Evolutionary conservation across 1,284 basidiomycete genomes (phyloP).

Genomic region (Vanrija pseudolonga): DNA sequence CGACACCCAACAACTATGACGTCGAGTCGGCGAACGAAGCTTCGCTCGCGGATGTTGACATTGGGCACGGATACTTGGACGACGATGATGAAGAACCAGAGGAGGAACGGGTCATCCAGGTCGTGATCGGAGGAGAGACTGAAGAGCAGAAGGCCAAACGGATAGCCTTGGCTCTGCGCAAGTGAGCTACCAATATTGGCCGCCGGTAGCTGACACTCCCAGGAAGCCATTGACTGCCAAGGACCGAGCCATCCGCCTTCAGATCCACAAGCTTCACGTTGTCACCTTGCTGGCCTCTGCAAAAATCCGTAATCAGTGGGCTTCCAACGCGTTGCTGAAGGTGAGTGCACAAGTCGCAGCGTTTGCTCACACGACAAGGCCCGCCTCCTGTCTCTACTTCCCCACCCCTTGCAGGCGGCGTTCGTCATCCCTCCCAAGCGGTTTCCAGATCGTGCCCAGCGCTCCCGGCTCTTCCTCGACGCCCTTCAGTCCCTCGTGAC

Average conservation of each 20-base stretch:
- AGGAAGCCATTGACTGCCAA: constrained; percentile 49
- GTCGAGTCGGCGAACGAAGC: constrained; percentile 12
- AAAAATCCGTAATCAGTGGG: constrained; percentile 72
- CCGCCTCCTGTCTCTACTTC: constrained; percentile 76
- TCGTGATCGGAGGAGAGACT: constrained; percentile 44
- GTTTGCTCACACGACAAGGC: constrained; percentile 29
- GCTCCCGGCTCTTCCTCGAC: constrained; percentile 78
- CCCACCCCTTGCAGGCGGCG: constrained; percentile 69
- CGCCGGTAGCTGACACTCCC: neutral
- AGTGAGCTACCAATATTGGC: constrained; percentile 24
- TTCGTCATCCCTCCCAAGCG: constrained; percentile 81
- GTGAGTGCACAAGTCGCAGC: constrained; percentile 49
- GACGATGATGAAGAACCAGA: constrained; percentile 21
- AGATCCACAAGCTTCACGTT: constrained; percentile 83
- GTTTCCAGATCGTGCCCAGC: constrained; percentile 70
- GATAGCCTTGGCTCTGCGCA: constrained; percentile 36
- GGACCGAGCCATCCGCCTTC: constrained; percentile 68
- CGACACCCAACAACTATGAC: neutral
- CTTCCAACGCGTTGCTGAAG: constrained; percentile 78
- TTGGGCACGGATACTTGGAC: constrained; percentile 17
- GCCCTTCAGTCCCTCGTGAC: constrained; percentile 67
- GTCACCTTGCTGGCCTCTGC: constrained; percentile 73
- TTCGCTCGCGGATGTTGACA: constrained; percentile 21
- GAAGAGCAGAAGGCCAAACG: constrained; percentile 39
- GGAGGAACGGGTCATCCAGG: constrained; percentile 31